Conservation (phyloP, 306 rosid genomes). For the Malus sylvestris region DNA sequence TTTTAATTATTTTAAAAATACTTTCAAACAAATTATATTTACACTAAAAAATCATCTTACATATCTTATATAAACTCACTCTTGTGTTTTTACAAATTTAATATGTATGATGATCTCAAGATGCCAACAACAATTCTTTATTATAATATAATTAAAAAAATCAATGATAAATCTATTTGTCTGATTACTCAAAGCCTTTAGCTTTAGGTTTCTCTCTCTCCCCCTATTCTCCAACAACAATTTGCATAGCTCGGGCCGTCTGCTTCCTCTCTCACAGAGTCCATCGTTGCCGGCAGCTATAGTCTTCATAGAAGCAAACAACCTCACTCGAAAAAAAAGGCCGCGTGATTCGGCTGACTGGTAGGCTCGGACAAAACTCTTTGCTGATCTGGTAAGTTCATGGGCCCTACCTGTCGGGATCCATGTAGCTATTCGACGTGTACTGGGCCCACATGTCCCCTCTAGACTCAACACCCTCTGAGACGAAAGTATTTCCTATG, state of each 20-base stretch:
- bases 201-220: background rate
- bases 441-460: constrained; percentile 51
- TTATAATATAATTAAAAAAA: background rate
- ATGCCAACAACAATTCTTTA: background rate
- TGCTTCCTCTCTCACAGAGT: constrained; percentile 3
- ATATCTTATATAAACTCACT: too few relatives aligned
- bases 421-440: constrained; percentile 21
- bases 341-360: constrained; percentile 45
- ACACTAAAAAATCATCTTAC: too few relatives aligned
- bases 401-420: constrained; percentile 50
- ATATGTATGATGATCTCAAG: background rate
- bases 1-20: too few relatives aligned
- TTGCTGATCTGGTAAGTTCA: constrained; percentile 33
- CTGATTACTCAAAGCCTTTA: background rate
- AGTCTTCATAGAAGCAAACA: constrained; percentile 26
- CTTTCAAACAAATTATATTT: too few relatives aligned
- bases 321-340: constrained; percentile 15
- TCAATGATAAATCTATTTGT: background rate
- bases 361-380: constrained; percentile 1
- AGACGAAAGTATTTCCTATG: constrained; percentile 12
- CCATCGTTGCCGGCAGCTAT: background rate
- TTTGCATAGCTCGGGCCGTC: background rate
- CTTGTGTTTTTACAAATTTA: too few relatives aligned
- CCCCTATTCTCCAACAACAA: background rate
- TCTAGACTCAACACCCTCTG: background rate